These are phyloP conservation scores for Phalaenopsis aphrodite DNA, from an alignment of 106 monocot species.

Conservation along the genomic window DNA sequence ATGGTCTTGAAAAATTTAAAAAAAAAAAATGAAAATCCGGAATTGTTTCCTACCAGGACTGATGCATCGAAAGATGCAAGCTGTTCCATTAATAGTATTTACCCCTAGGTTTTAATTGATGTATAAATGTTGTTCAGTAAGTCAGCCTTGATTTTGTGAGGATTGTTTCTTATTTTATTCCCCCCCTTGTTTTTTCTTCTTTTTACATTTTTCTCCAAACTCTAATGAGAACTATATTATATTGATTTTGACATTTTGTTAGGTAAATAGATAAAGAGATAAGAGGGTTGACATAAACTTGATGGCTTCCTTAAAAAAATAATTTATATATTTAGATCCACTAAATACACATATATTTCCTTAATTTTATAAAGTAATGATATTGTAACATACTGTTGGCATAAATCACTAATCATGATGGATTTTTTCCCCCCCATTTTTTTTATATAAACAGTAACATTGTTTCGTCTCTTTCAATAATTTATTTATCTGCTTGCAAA, in stretches of 20 bases:
- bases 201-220: background rate
- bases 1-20: background rate
- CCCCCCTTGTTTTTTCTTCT: background rate
- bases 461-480: background rate
- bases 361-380: too few relatives aligned
- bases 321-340: too few relatives aligned
- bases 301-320: background rate
- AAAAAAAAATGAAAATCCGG: background rate
- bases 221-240: background rate
- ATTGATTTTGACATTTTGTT: background rate
- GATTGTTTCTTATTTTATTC: background rate
- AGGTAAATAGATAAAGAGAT: background rate
- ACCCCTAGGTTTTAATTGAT: slow-evolving; percentile 7
- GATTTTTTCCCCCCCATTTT: too few relatives aligned
- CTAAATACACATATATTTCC: too few relatives aligned
- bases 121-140: slow-evolving; percentile 6
- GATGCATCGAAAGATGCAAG: background rate
- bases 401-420: too few relatives aligned
- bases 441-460: background rate
- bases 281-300: background rate
- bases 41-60: background rate
- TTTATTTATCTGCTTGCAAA: background rate
- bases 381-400: too few relatives aligned
- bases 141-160: slow-evolving; percentile 3
- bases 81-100: slow-evolving; percentile 3